Evolutionary conservation across 768 basidiomycete genomes (phyloP).

Genomic region (Lactarius quietus): DNA sequence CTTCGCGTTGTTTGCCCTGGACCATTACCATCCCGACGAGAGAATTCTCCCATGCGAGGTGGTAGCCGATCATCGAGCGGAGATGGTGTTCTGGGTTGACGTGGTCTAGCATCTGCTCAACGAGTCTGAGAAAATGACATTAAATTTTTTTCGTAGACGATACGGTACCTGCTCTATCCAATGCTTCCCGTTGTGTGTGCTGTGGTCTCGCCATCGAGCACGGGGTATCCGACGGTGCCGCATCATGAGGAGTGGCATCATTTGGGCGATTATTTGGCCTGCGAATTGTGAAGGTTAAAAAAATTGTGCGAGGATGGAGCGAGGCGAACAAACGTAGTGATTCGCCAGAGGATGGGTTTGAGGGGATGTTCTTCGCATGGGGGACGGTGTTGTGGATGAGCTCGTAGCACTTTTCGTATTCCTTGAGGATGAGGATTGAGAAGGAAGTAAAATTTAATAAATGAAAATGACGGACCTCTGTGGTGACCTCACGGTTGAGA

Average conservation of each 20-base stretch:
- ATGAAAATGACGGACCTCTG: slow-evolving; percentile 44
- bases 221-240: slow-evolving; percentile 75
- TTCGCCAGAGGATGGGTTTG: slow-evolving; percentile 57
- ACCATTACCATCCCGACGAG: slow-evolving; percentile 85
- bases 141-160: not conserved
- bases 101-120: slow-evolving; percentile 46
- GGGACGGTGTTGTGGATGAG: slow-evolving; percentile 59
- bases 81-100: slow-evolving; percentile 48
- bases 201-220: slow-evolving; percentile 65
- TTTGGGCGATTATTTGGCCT: slow-evolving; percentile 70
- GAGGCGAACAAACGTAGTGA: slow-evolving; percentile 53
- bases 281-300: slow-evolving; percentile 18
- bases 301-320: slow-evolving; percentile 12
- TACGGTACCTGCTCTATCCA: slow-evolving; percentile 74
- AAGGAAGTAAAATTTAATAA: not conserved
- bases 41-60: slow-evolving; percentile 62
- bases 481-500: slow-evolving; percentile 67
- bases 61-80: slow-evolving; percentile 77
- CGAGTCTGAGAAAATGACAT: too few species aligned
- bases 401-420: slow-evolving; percentile 66
- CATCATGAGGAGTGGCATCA: slow-evolving; percentile 84
- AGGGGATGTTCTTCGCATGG: slow-evolving; percentile 46
- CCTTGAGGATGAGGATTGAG: slow-evolving; percentile 39
- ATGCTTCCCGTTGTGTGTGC: slow-evolving; percentile 61
- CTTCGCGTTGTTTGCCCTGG: slow-evolving; percentile 69